phyloP scores from a whole-genome alignment of 2,329 filamentous ascomycete genomes.

The Fusarium brevicatenulatum region DNA sequence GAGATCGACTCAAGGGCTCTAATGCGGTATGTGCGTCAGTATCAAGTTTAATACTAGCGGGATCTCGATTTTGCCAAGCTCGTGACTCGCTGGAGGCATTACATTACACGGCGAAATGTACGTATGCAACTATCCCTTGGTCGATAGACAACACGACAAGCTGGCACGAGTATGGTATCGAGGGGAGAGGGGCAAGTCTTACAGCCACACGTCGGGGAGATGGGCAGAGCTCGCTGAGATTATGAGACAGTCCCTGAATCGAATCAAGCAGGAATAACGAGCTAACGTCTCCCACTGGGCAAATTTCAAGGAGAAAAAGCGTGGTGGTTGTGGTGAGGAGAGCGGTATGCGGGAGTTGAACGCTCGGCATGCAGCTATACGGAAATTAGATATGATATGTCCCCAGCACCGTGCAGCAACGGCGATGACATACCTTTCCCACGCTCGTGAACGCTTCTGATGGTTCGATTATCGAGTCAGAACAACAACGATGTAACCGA shows the following conservation, averaged over 20 bases:
- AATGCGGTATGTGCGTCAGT: conserved; percentile 48
- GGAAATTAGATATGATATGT: conserved; percentile 43
- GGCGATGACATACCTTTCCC: conserved; percentile 42
- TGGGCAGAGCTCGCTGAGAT: conserved; percentile 56
- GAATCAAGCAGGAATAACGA: conserved; percentile 68
- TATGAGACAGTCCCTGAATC: conserved; percentile 57
- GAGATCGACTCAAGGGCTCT: conserved; percentile 58
- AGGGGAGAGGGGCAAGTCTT: conserved; percentile 54
- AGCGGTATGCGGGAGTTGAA: conserved; percentile 48
- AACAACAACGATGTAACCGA: conserved; percentile 12
- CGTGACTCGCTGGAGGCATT: conserved; percentile 2
- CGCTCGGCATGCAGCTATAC: conserved; percentile 53
- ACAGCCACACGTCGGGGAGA: conserved; percentile 59
- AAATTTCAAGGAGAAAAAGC: conserved; percentile 57
- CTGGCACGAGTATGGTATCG: conserved; percentile 42
- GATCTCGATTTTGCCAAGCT: conserved; percentile 40
- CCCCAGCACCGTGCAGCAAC: conserved; percentile 10
- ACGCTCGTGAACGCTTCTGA: conserved; percentile 26
- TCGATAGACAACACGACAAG: conserved; percentile 32
- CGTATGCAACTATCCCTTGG: conserved; percentile 42
- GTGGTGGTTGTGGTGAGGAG: conserved; percentile 53
- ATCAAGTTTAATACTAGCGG: conserved; percentile 34
- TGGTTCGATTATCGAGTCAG: conserved; percentile 16
- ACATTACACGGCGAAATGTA: not conserved
- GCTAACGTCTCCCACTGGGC: conserved; percentile 70